Base-by-base conservation (phyloP, 1,284 basidiomycete species). In the Ceratorhiza oryzae-sativae region DNA sequence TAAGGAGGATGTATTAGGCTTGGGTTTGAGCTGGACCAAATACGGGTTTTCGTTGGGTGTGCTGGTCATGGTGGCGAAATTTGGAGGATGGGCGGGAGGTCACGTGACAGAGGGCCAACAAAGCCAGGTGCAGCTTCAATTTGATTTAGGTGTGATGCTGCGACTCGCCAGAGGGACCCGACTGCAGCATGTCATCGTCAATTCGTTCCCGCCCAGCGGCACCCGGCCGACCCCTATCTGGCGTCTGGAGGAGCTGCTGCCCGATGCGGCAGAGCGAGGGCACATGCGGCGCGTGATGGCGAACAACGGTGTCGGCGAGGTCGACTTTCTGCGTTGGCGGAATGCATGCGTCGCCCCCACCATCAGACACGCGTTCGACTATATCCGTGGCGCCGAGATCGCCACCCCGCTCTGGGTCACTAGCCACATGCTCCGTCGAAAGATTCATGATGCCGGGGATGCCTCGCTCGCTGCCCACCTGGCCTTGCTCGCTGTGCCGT, bases 291-390 rank as follows among this genome's bases (percentile, higher is more conserved):
- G 30, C n/a, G 5, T 56, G 20, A 68, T 73, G 4, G 48, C 27
- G 20, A 25, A 10, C 41, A 15, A 18, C 32, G 58, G 53, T 46
- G 60, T 71, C 10, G 30, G 39, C 51, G 72, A 71, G 25, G 20
- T 51, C 30, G 61, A 73, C 23, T 71, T 73, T 56, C 30, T 73
- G 20, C 72, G 72, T 18, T 73, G 72, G 72, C 56, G 72, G 23
- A 73, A 73, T 48, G 72, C 72, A 1, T 62, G 71, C 23, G 48
- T 63, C 15, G 56, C 72, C 25, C 23, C n/a, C 18, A 34, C 41
- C 51, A 41, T 73, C 5, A 34, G 34, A 18, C 23, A 13, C 8
- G 72, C 72, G 12, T 27, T 71, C 23, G 34, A 53, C 3, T 34
- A 23, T 6, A 34, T 71, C 6, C 23, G 41, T 42, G 32, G 23